Evolutionary conservation across 2,329 filamentous ascomycete species (phyloP).

Genomic region (Cryphonectria radicalis): DNA sequence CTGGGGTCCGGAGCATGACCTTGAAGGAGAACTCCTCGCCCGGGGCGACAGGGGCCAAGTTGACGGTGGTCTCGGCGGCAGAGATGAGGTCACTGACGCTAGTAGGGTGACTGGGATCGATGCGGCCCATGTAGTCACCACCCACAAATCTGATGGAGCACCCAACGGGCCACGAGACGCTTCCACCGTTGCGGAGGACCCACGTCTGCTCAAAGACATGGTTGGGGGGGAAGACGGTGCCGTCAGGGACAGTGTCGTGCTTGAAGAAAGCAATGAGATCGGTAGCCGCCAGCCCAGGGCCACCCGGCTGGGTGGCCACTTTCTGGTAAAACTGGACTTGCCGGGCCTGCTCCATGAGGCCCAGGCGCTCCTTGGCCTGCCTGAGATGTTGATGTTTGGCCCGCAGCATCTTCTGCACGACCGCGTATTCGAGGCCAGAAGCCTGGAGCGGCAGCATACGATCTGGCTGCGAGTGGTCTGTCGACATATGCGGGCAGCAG

Average conservation of each 20-base stretch:
- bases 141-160: conserved; percentile 90
- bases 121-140: conserved; percentile 94
- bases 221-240: conserved; percentile 71
- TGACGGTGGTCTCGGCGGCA: conserved; percentile 81
- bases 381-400: not conserved
- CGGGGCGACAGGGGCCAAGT: conserved; percentile 69
- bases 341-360: not conserved
- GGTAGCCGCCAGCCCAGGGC: conserved; percentile 12
- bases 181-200: conserved; percentile 86
- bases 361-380: not conserved
- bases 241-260: conserved; percentile 78
- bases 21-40: conserved; percentile 81
- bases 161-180: conserved; percentile 80
- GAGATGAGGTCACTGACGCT: conserved; percentile 75
- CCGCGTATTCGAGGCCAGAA: not conserved
- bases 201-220: conserved; percentile 86
- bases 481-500: not conserved
- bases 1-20: conserved; percentile 80
- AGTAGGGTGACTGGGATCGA: conserved; percentile 80
- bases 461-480: not conserved
- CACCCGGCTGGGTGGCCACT: not conserved
- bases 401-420: not conserved
- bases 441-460: not conserved
- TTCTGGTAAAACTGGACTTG: conserved; percentile 29
- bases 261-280: conserved; percentile 66